Evolutionary conservation across 805 yeast genomes (phyloP), one percentile per base, ranked within the genome.

Genomic region (Candida oleophila): DNA sequence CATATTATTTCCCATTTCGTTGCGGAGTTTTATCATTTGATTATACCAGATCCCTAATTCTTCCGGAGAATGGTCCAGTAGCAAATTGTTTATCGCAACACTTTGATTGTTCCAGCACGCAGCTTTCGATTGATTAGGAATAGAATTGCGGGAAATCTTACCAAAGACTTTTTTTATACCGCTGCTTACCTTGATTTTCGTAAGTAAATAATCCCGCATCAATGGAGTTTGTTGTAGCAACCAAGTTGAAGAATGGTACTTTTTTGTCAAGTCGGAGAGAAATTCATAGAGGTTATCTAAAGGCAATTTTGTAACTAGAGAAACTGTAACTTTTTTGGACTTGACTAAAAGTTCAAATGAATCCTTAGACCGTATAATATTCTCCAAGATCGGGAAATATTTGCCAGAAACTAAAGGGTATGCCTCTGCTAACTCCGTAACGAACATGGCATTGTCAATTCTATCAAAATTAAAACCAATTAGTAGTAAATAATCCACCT

Each of bases 311-410:
- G 56, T 39, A 21, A 55, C 49, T 30, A 36, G 38, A 3, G 4
- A 22, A 34, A 32, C 36, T 5, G 46, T 49, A 25, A 49, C 48
- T 38, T 49, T 41, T 20, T 47, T 49, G 11, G 45, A 43, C 2
- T 44, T 41, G 3, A 47, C 39, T 3, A 51, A 38, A 9, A 57
- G 20, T 20, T 33, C 39, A 14, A 44, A 68, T 59, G 3, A 57
- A 35, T 3, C 30, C 15, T 16, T 51, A 40, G 15, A 50, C 12
- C 36, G 15, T 3, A 64, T 47, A 20, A 62, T 33, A 44, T 66
- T 68, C 34, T 64, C 47, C 5, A 66, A 48, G 4, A 67, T 57
- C 1, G 59, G 46, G 35, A 65, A 64, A 48, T 60, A 65, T 42
- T 48, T 55, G n/a, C 53, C 35, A 38, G 54, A 55, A 30, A 53